Base-by-base conservation (phyloP, 2,329 filamentous ascomycete species). In the Cyphellophora attinorum region DNA sequence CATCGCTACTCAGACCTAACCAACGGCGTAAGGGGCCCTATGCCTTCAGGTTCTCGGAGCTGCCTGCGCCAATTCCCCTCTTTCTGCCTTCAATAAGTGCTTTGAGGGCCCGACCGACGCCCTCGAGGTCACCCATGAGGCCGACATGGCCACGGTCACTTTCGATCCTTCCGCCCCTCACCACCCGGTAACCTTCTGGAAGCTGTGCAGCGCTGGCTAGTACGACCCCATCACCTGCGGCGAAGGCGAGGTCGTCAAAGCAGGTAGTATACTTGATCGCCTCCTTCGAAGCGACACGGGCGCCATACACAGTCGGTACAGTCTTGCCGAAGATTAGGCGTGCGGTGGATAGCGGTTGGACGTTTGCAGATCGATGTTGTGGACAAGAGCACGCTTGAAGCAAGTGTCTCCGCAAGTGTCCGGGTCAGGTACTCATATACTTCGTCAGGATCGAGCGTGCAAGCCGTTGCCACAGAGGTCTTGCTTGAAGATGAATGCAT, bases 121-220 rank as follows among this genome's bases (percentile, higher is more conserved):
- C 85, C 42, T 83, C 77, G 43, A 94, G 55, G 61, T 95, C 88
- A 1, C 88, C 88, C 19, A 95, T 58, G 51, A 96, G 67, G 1
- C 83, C 86, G 21, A 95, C 80, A 61, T 96, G 89, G 0, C 89
- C 88, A 3, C 85, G 68, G 45, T 93, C 85, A 35, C 80, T 86
- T 47, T 76, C 79, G 10, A 94, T 74, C 12, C 85, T 65, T 0
- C 86, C 86, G 10, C 79, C 80, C 29, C 71, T 74, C 2, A 79
- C 84, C 21, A 82, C 66, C 31, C 72, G 68, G 54, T 94, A 95
- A 0, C 86, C 86, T 2, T 73, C 62, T 0, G 88, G 88, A 28
- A 93, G 59, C 83, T 93, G 89, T 0, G 86, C 82, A 41, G 89
- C 84, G 33, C 76, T 76, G 0, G 88, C 84, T 5, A 95, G 69